phyloP scores from a whole-genome alignment of 495 filamentous ascomycete species.

The Penicillium pancosmium region DNA sequence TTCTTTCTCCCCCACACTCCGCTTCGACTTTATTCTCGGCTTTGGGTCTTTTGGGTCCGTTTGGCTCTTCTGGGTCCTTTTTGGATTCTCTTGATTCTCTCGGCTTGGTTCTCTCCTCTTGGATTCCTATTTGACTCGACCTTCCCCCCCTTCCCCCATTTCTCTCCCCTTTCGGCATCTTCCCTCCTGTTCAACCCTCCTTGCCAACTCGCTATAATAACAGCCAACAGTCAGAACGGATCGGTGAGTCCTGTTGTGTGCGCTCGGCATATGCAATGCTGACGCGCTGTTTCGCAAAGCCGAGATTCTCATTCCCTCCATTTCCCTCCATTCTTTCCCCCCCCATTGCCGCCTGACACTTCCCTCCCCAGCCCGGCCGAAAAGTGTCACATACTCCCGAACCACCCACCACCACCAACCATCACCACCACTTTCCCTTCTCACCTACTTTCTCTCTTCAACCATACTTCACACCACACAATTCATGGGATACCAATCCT shows the following conservation, averaged over 20 bases:
- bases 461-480: not conserved
- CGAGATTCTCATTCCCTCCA: not conserved
- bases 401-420: not conserved
- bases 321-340: not conserved
- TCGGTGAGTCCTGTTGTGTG: constrained; percentile 1
- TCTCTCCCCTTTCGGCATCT: not conserved
- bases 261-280: constrained; percentile 22
- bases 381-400: not conserved
- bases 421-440: not conserved
- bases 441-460: not conserved
- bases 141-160: constrained; percentile 4
- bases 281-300: constrained; percentile 12
- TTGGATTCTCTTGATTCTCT: not conserved
- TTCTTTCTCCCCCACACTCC: constrained; percentile 48
- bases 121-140: not conserved
- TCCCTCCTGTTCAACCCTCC: not conserved
- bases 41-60: not conserved
- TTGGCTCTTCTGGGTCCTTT: constrained; percentile 7
- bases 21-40: constrained; percentile 21
- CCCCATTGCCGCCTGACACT: constrained; percentile 4
- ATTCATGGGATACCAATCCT: not conserved
- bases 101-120: constrained; percentile 7
- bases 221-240: not conserved
- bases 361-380: not conserved
- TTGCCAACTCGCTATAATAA: not conserved